Evolutionary conservation across 495 filamentous ascomycete genomes (phyloP).

Genomic region (Neurospora sp.): DNA sequence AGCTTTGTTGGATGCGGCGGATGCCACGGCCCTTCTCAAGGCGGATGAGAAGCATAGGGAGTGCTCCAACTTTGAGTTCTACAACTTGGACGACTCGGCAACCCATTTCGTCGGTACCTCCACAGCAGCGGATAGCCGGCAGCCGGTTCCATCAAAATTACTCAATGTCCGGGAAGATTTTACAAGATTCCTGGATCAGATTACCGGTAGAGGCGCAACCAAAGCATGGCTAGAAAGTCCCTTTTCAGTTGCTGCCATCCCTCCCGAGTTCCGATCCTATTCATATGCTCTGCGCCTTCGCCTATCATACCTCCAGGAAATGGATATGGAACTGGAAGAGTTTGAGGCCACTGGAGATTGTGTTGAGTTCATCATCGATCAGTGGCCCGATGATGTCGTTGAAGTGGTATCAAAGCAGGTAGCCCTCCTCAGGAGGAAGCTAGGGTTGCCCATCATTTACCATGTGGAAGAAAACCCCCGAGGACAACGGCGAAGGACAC

Average conservation of each 20-base stretch:
- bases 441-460: slow-evolving; percentile 59
- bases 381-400: slow-evolving; percentile 41
- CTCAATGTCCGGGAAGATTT: slow-evolving; percentile 69
- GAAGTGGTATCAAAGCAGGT: slow-evolving; percentile 46
- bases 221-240: slow-evolving; percentile 55
- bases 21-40: slow-evolving; percentile 44
- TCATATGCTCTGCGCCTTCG: slow-evolving; percentile 59
- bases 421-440: slow-evolving; percentile 51
- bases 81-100: slow-evolving; percentile 51
- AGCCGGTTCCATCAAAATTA: slow-evolving; percentile 44
- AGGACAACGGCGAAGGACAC: slow-evolving; percentile 29
- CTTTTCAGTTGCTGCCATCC: slow-evolving; percentile 60
- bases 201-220: slow-evolving; percentile 47
- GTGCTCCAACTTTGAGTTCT: slow-evolving; percentile 74
- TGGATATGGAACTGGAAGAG: slow-evolving; percentile 46
- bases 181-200: slow-evolving; percentile 56
- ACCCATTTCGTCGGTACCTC: slow-evolving; percentile 10
- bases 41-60: slow-evolving; percentile 46
- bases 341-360: slow-evolving; percentile 62
- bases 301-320: slow-evolving; percentile 48
- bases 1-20: slow-evolving; percentile 49
- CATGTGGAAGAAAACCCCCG: slow-evolving; percentile 49
- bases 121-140: slow-evolving; percentile 23
- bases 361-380: slow-evolving; percentile 62
- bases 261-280: slow-evolving; percentile 52